A percentile compares a stretch with the other conserved stretches of the same genome.
Conservation (phyloP, 768 basidiomycete species). For the Leccinum barrowsii region DNA sequence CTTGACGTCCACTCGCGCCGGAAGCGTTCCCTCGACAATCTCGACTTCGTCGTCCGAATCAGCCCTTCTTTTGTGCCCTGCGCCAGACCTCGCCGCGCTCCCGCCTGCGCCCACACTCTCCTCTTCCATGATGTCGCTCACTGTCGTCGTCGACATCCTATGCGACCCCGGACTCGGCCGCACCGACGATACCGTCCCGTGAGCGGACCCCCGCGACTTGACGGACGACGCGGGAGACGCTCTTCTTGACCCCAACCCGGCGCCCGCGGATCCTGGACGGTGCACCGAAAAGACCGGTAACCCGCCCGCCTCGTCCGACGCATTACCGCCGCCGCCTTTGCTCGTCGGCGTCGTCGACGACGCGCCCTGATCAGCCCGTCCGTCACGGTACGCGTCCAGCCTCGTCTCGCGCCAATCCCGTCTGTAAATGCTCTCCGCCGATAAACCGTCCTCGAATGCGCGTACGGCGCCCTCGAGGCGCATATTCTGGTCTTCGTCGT, state of each 20-base stretch:
- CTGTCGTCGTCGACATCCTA: slow-evolving; percentile 42
- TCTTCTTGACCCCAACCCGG: slow-evolving; percentile 33
- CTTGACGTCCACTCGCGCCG: slow-evolving; percentile 37
- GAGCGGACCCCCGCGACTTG: slow-evolving; percentile 35
- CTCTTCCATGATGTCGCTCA: slow-evolving; percentile 42
- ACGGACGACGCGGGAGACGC: slow-evolving; percentile 50
- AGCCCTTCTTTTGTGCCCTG: slow-evolving; percentile 48
- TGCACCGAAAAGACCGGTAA: slow-evolving; percentile 26
- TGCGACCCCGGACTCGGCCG: slow-evolving; percentile 50
- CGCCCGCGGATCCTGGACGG: slow-evolving; percentile 10
- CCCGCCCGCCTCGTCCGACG: slow-evolving; percentile 27
- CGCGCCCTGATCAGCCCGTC: slow-evolving; percentile 1
- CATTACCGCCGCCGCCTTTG: slow-evolving; percentile 7
- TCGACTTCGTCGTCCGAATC: slow-evolving; percentile 55
- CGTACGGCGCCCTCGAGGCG: slow-evolving; percentile 26
- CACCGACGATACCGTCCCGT: slow-evolving; percentile 25
- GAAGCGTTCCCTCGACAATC: slow-evolving; percentile 45
- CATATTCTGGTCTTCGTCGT: slow-evolving; percentile 22
- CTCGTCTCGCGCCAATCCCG: too few species aligned
- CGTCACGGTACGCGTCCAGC: too few species aligned
- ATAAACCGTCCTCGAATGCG: too few species aligned
- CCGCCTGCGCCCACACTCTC: slow-evolving; percentile 23
- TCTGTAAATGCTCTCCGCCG: too few species aligned
- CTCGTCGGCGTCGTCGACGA: background rate
- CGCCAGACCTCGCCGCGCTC: background rate